phyloP scores from a whole-genome alignment of 1,284 basidiomycete genomes.

The Trichosporon inkin region DNA sequence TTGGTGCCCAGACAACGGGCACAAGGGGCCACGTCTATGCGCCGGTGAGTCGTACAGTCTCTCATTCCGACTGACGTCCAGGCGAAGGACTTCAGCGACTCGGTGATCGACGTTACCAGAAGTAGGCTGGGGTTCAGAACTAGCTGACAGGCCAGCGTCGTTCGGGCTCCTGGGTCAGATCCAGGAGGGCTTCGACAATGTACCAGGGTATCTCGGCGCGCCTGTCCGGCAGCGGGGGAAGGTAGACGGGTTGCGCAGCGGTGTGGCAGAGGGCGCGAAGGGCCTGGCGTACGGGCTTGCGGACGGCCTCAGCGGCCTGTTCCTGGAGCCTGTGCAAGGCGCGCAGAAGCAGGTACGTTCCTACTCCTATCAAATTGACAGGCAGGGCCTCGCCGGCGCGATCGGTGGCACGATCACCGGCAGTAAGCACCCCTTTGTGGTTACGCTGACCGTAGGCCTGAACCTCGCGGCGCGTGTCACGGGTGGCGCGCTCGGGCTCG shows the following conservation, averaged over 20 bases:
- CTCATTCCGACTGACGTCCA: conserved; percentile 9
- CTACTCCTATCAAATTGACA: too few relatives aligned
- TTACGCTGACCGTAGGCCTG: conserved; percentile 31
- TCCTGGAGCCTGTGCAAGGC: conserved; percentile 56
- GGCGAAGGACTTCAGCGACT: conserved; percentile 54
- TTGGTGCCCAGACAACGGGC: conserved; percentile 53
- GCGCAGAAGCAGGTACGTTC: conserved; percentile 54
- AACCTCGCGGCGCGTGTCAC: conserved; percentile 55
- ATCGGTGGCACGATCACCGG: conserved; percentile 9
- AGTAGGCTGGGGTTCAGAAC: conserved; percentile 16
- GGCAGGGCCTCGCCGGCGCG: conserved; percentile 17
- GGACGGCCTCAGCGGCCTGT: conserved; percentile 58
- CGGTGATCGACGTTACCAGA: conserved; percentile 51
- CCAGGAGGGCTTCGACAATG: conserved; percentile 55
- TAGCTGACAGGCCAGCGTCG: conserved; percentile 14
- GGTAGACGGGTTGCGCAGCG: conserved; percentile 53
- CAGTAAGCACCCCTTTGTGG: conserved; percentile 24
- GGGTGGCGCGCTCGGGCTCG: conserved; percentile 32
- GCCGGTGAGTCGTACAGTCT: conserved; percentile 37
- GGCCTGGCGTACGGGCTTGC: conserved; percentile 52
- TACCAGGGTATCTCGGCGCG: conserved; percentile 54
- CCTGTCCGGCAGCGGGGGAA: conserved; percentile 50
- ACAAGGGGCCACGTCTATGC: conserved; percentile 54
- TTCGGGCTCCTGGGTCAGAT: conserved; percentile 52
- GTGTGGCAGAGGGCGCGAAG: conserved; percentile 54